Evolutionary conservation across 2,329 filamentous ascomycete genomes (phyloP).

Genomic region (Alternaria burnsii): DNA sequence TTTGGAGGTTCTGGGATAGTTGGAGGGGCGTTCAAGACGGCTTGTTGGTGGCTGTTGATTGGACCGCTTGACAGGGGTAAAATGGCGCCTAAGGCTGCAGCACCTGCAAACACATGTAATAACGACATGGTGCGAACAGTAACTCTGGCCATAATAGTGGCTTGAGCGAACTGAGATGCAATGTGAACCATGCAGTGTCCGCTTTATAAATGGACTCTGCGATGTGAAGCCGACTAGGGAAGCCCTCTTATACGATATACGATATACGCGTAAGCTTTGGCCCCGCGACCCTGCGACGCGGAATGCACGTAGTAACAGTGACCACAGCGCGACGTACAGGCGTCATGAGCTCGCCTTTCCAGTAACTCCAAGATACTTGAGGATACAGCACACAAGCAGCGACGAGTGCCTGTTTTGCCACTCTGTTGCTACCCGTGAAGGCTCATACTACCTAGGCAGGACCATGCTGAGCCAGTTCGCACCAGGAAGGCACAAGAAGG

Average conservation of each 20-base stretch:
- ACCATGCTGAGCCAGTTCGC: neutral
- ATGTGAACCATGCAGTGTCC: neutral
- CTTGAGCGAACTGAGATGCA: neutral
- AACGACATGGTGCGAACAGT: neutral
- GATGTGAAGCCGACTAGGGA: neutral
- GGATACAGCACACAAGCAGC: neutral
- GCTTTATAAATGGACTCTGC: neutral
- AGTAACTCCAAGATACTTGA: neutral
- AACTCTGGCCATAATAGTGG: neutral
- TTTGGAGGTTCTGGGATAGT: neutral
- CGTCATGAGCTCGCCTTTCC: neutral
- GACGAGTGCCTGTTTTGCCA: neutral
- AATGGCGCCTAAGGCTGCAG: neutral
- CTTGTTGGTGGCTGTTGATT: neutral
- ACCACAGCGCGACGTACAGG: neutral
- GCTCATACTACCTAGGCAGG: neutral
- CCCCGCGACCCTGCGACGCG: neutral
- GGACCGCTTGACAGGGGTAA: neutral
- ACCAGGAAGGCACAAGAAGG: neutral
- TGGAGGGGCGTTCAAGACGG: neutral
- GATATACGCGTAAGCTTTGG: constrained; percentile 3
- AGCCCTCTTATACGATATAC: neutral
- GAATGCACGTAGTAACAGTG: neutral
- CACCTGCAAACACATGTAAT: neutral
- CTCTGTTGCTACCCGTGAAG: neutral